Conservation (phyloP, 805 yeast genomes). For the Tetrapisispora arboricola region DNA sequence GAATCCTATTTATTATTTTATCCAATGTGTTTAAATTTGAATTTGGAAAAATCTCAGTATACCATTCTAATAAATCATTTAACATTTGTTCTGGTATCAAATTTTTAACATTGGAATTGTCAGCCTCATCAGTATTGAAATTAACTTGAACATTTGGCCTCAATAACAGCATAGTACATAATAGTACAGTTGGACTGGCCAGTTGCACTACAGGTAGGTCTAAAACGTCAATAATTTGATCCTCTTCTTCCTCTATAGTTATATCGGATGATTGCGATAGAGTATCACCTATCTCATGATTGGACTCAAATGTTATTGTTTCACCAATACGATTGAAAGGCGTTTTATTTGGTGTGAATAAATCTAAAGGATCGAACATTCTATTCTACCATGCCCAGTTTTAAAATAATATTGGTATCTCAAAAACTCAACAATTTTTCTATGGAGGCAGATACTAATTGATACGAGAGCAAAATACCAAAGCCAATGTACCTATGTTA, state of each 20-base stretch:
- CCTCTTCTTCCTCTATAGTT: background rate
- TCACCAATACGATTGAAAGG: background rate
- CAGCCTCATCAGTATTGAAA: slow-evolving; percentile 26
- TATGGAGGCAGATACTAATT: too few relatives aligned
- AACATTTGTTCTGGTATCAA: slow-evolving; percentile 12
- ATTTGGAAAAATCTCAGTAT: slow-evolving; percentile 28
- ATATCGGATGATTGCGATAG: background rate
- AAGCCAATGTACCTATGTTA: too few relatives aligned
- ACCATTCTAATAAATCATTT: slow-evolving; percentile 35
- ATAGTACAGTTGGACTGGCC: slow-evolving; percentile 40
- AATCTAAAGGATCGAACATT: slow-evolving; percentile 32
- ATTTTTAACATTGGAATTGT: slow-evolving; percentile 4
- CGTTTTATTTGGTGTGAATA: slow-evolving; percentile 22
- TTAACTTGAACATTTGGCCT: slow-evolving; percentile 42
- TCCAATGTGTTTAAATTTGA: slow-evolving; percentile 17
- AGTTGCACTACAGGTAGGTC: slow-evolving; percentile 45
- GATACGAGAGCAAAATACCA: too few relatives aligned
- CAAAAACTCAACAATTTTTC: too few relatives aligned
- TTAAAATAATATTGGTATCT: too few relatives aligned
- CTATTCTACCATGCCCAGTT: too few relatives aligned
- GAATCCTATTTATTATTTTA: slow-evolving; percentile 24
- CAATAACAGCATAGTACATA: slow-evolving; percentile 38
- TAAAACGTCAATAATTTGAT: slow-evolving; percentile 34
- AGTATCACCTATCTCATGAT: background rate
- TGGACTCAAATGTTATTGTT: background rate